Conservation (phyloP, 768 basidiomycete genomes). For the Tephrocybe sp. region DNA sequence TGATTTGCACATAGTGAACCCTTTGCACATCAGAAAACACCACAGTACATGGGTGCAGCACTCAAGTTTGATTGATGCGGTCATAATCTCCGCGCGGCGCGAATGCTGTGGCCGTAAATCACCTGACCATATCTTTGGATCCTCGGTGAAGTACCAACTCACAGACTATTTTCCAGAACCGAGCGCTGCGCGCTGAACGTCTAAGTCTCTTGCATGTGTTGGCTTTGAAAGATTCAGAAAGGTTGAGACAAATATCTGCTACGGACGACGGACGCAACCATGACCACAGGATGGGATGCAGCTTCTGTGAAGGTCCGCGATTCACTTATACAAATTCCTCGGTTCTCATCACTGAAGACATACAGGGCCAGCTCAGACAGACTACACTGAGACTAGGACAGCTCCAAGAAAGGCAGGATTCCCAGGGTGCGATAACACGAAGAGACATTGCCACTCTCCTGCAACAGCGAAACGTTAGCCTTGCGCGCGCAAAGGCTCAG, state of each 20-base stretch:
- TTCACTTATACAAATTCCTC: neutral
- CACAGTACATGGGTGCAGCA: no score
- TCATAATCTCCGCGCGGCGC: no score
- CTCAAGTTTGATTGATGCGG: no score
- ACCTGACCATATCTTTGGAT: no score
- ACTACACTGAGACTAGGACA: slow-evolving; percentile 67
- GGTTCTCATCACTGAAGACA: slow-evolving; percentile 7
- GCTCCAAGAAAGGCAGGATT: slow-evolving; percentile 66
- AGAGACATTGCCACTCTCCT: slow-evolving; percentile 68
- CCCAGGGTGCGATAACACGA: slow-evolving; percentile 57
- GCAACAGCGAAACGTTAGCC: slow-evolving; percentile 53
- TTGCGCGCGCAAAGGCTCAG: slow-evolving; percentile 74
- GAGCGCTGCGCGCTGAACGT: no score
- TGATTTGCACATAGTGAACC: no score
- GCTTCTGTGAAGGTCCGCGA: slow-evolving; percentile 33
- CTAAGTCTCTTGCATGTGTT: neutral
- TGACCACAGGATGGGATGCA: slow-evolving; percentile 30
- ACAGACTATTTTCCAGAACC: no score
- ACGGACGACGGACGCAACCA: neutral
- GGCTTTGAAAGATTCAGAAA: neutral
- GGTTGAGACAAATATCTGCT: neutral
- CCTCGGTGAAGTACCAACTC: no score
- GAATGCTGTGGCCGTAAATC: no score
- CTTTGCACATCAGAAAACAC: no score
- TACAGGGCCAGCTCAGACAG: slow-evolving; percentile 58